phyloP scores from a whole-genome alignment of 768 basidiomycete genomes.

The Pholiota conissans region DNA sequence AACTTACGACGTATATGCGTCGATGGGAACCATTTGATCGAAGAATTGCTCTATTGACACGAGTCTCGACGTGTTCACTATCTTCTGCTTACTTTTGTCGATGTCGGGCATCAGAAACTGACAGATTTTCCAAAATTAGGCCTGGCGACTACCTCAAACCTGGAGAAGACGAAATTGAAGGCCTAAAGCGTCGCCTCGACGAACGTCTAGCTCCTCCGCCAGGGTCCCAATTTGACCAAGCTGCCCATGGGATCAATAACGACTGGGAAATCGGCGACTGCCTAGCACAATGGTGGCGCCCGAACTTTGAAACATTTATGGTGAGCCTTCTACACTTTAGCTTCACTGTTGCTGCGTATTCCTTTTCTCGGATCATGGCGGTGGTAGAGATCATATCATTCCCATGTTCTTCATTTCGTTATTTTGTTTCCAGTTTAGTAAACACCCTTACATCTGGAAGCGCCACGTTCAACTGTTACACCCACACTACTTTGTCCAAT shows the following conservation, averaged over 20 bases:
- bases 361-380: background rate
- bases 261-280: conserved; percentile 98
- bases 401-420: background rate
- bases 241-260: conserved; percentile 72
- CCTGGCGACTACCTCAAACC: conserved; percentile 99
- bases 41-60: no score
- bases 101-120: no score
- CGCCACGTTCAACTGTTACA: background rate
- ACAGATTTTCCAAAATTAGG: conserved; percentile 41
- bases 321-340: conserved; percentile 43
- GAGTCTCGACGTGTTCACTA: no score
- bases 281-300: conserved; percentile 98
- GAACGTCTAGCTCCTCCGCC: conserved; percentile 83
- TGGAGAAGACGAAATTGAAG: conserved; percentile 90
- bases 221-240: conserved; percentile 70
- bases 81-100: no score
- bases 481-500: background rate
- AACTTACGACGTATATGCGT: background rate
- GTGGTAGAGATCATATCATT: background rate
- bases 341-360: background rate
- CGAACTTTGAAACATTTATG: conserved; percentile 99
- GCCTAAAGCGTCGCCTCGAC: conserved; percentile 86
- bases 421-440: background rate
- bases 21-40: background rate
- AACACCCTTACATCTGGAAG: background rate